Percentiles rank a stretch among this genome's conserved stretches.
Evolutionary conservation across 371 early-diverging fungal genomes (phyloP).

Genomic region (Batkoa obscura): DNA sequence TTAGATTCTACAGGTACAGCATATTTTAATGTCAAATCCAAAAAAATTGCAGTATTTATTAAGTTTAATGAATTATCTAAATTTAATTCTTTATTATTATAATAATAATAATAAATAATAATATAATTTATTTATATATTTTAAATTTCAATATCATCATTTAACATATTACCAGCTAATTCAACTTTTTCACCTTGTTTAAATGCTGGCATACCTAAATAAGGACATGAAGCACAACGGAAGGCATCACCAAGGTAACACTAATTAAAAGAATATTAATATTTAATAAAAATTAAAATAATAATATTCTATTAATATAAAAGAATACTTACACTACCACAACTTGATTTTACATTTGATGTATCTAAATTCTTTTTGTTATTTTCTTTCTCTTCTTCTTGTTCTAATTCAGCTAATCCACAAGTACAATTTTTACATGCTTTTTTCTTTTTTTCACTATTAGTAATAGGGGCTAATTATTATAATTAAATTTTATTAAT

Average conservation of each 20-base stretch:
- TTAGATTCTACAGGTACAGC: too few species aligned
- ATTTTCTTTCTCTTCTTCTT: constrained; percentile 23
- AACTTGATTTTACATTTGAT: constrained; percentile 19
- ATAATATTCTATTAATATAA: neutral
- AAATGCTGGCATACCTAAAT: constrained; percentile 97
- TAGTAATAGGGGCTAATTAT: constrained; percentile 34
- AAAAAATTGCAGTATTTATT: too few species aligned
- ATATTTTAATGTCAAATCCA: too few species aligned
- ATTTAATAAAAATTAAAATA: neutral
- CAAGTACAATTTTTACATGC: constrained; percentile 96
- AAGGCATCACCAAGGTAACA: constrained; percentile 99
- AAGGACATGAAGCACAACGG: constrained; percentile 95
- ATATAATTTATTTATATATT: too few species aligned
- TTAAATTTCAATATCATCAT: constrained; percentile 30
- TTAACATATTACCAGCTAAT: constrained; percentile 37
- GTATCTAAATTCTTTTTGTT: neutral
- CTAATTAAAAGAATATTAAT: constrained; percentile 29
- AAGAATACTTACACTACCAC: constrained; percentile 45
- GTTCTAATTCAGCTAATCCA: constrained; percentile 60
- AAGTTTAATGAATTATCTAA: too few species aligned
- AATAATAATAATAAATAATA: too few species aligned
- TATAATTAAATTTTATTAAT: neutral
- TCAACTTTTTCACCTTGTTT: constrained; percentile 88
- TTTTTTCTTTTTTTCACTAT: constrained; percentile 55
- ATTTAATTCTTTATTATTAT: too few species aligned